Conservation (phyloP, 352 stramenopile species). For the Phytophthora quininea region DNA sequence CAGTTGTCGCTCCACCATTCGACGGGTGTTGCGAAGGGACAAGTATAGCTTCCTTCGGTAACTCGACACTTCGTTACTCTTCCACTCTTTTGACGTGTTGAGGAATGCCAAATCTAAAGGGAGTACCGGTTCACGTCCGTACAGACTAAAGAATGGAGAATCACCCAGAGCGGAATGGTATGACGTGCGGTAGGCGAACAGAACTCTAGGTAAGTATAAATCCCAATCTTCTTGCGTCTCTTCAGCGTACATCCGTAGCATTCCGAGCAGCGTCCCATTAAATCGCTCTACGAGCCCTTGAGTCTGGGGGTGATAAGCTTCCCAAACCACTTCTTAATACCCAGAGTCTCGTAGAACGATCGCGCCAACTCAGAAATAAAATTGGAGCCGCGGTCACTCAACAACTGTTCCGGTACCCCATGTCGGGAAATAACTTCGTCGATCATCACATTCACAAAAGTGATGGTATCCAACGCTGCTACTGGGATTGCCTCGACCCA, state of each 20-base stretch:
- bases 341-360: conserved; percentile 4
- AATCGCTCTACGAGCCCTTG: conserved; percentile 3
- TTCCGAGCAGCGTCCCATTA: background rate
- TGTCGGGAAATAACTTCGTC: background rate
- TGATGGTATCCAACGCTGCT: background rate
- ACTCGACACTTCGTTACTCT: background rate
- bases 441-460: background rate
- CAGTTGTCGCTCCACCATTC: conserved; percentile 2
- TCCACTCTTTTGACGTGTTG: conserved; percentile 1
- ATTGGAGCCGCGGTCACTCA: background rate
- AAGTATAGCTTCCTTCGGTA: background rate
- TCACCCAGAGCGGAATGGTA: background rate
- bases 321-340: conserved; percentile 3
- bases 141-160: conserved; percentile 1
- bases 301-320: conserved; percentile 1
- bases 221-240: conserved; percentile 5
- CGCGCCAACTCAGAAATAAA: background rate
- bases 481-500: conserved; percentile 1
- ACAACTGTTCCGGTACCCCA: background rate
- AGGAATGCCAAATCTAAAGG: conserved; percentile 3
- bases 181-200: conserved; percentile 1
- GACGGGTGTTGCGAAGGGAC: background rate
- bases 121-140: conserved; percentile 1
- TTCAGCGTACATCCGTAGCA: conserved; percentile 1
- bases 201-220: background rate